A percentile compares a stretch with the other conserved stretches of the same genome.
Conservation (phyloP, 2,329 filamentous ascomycete genomes). For the Escovopsis weberi region DNA sequence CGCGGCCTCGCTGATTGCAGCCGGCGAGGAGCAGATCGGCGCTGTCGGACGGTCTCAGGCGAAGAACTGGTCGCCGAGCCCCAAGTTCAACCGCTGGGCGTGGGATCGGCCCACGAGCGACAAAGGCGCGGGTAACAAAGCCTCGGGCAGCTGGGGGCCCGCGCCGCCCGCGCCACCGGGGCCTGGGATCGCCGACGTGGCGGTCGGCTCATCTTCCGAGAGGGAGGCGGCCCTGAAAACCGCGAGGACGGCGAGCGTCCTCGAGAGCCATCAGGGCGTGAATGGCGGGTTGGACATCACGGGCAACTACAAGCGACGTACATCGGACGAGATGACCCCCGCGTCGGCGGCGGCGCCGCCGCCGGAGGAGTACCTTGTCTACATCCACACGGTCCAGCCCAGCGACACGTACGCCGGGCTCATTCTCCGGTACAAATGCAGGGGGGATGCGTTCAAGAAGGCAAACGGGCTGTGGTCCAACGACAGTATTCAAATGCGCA, state of each 20-base stretch:
- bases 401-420: constrained; percentile 84
- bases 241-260: constrained; percentile 41
- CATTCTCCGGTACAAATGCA: constrained; percentile 78
- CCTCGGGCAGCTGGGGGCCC: constrained; percentile 31
- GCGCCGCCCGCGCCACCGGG: constrained; percentile 14
- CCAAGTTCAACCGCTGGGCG: constrained; percentile 9
- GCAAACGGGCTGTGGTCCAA: constrained; percentile 92
- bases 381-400: constrained; percentile 72
- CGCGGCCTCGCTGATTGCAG: constrained; percentile 28
- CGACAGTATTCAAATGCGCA: constrained; percentile 75
- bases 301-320: constrained; percentile 48
- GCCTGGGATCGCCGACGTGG: constrained; percentile 33
- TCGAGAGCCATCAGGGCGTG: constrained; percentile 47
- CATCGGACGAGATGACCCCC: constrained; percentile 45
- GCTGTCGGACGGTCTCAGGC: constrained; percentile 10
- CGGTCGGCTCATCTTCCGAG: constrained; percentile 36
- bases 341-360: constrained; percentile 43
- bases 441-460: constrained; percentile 67
- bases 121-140: constrained; percentile 1
- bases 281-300: constrained; percentile 42
- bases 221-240: constrained; percentile 40
- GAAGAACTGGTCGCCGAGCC: constrained; percentile 1
- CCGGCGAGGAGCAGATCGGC: constrained; percentile 10
- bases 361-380: constrained; percentile 66
- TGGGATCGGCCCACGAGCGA: constrained; percentile 8